Evolutionary conservation across 805 yeast species (phyloP).

Genomic region (Myxozyma neotropica): DNA sequence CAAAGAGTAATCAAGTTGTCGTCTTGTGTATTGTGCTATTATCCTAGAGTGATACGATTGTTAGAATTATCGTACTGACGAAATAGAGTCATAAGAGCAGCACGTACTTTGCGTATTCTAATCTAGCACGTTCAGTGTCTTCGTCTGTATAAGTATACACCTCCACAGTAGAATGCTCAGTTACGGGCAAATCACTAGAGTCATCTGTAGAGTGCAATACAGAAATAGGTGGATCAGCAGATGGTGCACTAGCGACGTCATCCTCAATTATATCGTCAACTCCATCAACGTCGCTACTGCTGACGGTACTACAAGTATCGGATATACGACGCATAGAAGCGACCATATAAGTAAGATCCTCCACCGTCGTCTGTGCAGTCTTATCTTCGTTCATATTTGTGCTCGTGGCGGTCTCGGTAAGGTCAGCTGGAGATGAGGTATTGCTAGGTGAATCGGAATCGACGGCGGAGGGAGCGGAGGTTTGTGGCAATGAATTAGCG

Average conservation of each 20-base stretch:
- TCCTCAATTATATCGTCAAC: background rate
- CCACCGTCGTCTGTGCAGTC: background rate
- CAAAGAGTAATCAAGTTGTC: slow-evolving; percentile 22
- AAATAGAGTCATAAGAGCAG: too few species aligned
- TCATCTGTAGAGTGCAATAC: background rate
- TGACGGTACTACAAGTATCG: background rate
- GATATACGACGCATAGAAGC: slow-evolving; percentile 8
- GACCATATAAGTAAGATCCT: slow-evolving; percentile 5
- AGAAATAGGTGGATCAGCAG: background rate
- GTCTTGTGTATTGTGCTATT: slow-evolving; percentile 20
- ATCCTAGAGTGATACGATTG: slow-evolving; percentile 10
- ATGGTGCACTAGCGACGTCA: background rate
- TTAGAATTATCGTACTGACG: too few species aligned
- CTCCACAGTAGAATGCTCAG: background rate
- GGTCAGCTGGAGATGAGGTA: background rate
- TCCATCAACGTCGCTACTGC: background rate
- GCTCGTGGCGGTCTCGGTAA: background rate
- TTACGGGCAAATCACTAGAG: background rate
- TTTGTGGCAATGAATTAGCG: background rate
- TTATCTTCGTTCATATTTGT: background rate
- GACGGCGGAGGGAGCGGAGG: too few species aligned
- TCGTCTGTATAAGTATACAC: slow-evolving; percentile 1
- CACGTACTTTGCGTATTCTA: slow-evolving; percentile 21
- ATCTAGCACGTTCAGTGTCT: slow-evolving; percentile 10
- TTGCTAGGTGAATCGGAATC: too few species aligned